Base-by-base conservation (phyloP, 208 protist species). In the Acanthamoeba sp. region DNA sequence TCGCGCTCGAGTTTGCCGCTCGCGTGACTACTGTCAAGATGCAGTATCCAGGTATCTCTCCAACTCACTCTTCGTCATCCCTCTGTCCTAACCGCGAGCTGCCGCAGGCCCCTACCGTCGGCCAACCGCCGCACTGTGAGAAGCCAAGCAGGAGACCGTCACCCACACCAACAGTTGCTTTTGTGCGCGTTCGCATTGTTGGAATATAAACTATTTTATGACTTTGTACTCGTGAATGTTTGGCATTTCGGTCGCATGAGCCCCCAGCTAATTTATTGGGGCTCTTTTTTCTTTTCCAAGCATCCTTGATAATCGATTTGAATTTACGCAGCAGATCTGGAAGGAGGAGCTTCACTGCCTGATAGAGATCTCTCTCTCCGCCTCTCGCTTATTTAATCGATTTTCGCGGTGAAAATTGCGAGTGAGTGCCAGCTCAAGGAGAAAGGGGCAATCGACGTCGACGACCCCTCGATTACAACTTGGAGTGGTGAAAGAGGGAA, bases 1-100 rank as follows among this genome's bases (percentile, higher is more conserved):
- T 88, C 18, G 80, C 80, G 27, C 42, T 88, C 0, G 80, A 88
- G 48, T 88, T 88, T 59, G 80, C 80, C 12, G 80, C 80, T 9
- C 24, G 50, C n/a, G 80, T 88, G 50, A 59, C 80, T 27, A 62
- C 80, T n/a, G 20, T 29, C 29, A 88, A 88, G 48, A 52, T 88
- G 80, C 80, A 88, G 80, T 88, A 88, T n/a, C 48, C 80, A 0
- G 80, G 80, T 62, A 62, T 22, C 20, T 22, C 55, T 10, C 24
- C 55, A n/a, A 62, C 55, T 7, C 1, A 1, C 22, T 57, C 20
- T 22, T n/a, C 55, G 16, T 62, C 24, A 10, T 50, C 45, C 45
- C 45, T 12, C 45, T 50, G 45, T 16, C 4, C 45, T n/a, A n/a
- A n/a, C n/a, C n/a, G n/a, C n/a, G n/a, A n/a, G n/a, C n/a, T n/a